Evolutionary conservation across 2,329 filamentous ascomycete species (phyloP), one percentile per base, ranked within the genome.

Genomic region (Thermoascus crustaceus): DNA sequence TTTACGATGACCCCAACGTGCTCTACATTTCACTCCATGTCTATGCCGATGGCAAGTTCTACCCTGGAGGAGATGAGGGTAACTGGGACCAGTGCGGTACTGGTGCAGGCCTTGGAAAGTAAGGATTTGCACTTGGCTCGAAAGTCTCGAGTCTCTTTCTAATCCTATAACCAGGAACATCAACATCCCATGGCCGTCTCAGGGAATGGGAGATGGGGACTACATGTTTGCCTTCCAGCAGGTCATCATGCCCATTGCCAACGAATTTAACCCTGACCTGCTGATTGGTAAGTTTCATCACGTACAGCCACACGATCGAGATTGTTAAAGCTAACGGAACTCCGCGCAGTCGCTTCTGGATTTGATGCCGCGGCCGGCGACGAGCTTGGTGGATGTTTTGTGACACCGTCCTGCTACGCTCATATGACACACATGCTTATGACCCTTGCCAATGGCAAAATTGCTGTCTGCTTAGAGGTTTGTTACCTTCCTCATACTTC

Each of bases 401-500:
- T 98, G 4, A 82, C 87, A 1, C 91, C 91, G 0, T 66, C 79
- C 4, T 94, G 91, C 55, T 98, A 96, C 56, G 85, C 88, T 9
- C 89, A 98, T 55, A 96, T 98, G 91, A 96, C 91, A 10, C 87
- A 95, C 55, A 95, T 96, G 89, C 75, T 98, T 31, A 96, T 95
- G 88, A 87, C 85, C 2, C 71, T 98, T 13, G 89, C 91, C 1
- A 73, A 80, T 29, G 91, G 91, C 18, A 94, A 88, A 54, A 73
- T 98, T 9, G 84, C 85, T 2, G 89, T 95, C 6, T 95, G 88
- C 54, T 71, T 98, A 2, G 91, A 98, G 60, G 67, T 69, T 41
- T 33, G 48, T 23, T 37, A 4, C 16, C 9, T 37, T 13, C 9
- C 14, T 14, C 2, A 26, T 34, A n/a, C 11, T 19, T 16, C 13